Evolutionary conservation across 2,329 filamentous ascomycete genomes (phyloP).

Genomic region (Aureobasidium sp.): DNA sequence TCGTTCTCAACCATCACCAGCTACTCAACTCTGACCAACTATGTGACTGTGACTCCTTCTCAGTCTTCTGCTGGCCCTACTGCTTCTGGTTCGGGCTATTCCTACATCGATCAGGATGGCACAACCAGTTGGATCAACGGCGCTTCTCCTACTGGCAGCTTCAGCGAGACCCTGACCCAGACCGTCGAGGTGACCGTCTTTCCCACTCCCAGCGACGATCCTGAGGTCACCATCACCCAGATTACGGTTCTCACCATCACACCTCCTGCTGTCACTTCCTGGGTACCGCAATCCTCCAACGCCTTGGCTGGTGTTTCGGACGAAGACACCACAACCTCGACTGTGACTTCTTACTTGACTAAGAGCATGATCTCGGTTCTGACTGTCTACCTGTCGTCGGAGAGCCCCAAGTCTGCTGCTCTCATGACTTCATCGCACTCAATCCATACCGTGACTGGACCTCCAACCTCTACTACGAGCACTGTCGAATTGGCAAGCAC

Average conservation of each 20-base stretch:
- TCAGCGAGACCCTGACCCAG: constrained; percentile 5
- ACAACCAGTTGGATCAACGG: constrained; percentile 22
- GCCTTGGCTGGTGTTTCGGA: not conserved
- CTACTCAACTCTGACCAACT: constrained; percentile 17
- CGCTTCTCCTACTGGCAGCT: constrained; percentile 14
- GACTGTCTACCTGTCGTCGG: not conserved
- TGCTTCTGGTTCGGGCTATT: constrained; percentile 9
- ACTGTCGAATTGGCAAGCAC: not conserved
- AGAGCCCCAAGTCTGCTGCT: not conserved
- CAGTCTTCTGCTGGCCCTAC: not conserved
- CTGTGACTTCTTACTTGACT: not conserved
- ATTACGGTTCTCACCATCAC: constrained; percentile 5
- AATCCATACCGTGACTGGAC: not conserved
- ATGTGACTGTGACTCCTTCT: constrained; percentile 26
- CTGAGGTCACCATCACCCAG: not conserved
- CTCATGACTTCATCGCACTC: not conserved
- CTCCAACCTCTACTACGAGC: not conserved
- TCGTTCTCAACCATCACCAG: constrained; percentile 11
- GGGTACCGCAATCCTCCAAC: not conserved
- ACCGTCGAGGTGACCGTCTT: constrained; percentile 11
- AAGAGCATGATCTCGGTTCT: not conserved
- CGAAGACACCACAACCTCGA: not conserved
- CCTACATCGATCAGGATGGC: constrained; percentile 15
- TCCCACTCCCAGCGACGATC: not conserved
- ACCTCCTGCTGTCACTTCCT: constrained; percentile 19